These are phyloP conservation scores for Coniferiporia sulphurascens DNA, from an alignment of 1,284 basidiomycete genomes.

Conservation along the genomic window DNA sequence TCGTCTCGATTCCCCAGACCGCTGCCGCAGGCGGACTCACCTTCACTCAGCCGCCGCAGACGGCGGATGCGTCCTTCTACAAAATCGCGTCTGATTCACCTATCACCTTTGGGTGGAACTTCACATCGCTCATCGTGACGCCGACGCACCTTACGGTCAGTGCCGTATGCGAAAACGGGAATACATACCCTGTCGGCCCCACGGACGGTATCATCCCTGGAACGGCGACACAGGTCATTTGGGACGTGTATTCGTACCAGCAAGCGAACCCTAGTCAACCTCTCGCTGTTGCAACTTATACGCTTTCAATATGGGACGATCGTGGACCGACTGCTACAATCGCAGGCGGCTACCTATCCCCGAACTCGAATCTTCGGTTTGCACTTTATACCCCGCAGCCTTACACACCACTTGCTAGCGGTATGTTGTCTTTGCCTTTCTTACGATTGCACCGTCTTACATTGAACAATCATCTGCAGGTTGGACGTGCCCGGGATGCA, in stretches of 20 bases:
- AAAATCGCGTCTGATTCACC: slow-evolving; percentile 75
- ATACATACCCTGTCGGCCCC: slow-evolving; percentile 85
- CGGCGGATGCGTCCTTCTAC: slow-evolving; percentile 74
- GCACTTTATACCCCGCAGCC: slow-evolving; percentile 79
- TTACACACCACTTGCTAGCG: slow-evolving; percentile 69
- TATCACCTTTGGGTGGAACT: slow-evolving; percentile 92
- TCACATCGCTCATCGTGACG: slow-evolving; percentile 63
- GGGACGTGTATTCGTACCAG: slow-evolving; percentile 81
- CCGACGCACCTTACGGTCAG: slow-evolving; percentile 76
- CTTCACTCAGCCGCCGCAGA: slow-evolving; percentile 76
- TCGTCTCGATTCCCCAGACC: slow-evolving; percentile 43
- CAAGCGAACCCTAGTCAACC: slow-evolving; percentile 58
- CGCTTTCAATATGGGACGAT: slow-evolving; percentile 75
- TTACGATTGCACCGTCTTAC: not conserved
- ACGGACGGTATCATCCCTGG: slow-evolving; percentile 70
- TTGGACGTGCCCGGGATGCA: slow-evolving; percentile 74
- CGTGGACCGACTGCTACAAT: slow-evolving; percentile 60
- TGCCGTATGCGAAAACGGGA: slow-evolving; percentile 80
- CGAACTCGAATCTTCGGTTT: slow-evolving; percentile 72
- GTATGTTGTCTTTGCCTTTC: no score
- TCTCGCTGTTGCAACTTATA: slow-evolving; percentile 72
- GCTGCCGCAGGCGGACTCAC: slow-evolving; percentile 63
- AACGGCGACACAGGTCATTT: slow-evolving; percentile 65
- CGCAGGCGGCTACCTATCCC: slow-evolving; percentile 61
- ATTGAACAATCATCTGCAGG: slow-evolving; percentile 37